Evolutionary conservation across 2,329 filamentous ascomycete species (phyloP).

Genomic region (Monilinia vaccinii-corymbosi): DNA sequence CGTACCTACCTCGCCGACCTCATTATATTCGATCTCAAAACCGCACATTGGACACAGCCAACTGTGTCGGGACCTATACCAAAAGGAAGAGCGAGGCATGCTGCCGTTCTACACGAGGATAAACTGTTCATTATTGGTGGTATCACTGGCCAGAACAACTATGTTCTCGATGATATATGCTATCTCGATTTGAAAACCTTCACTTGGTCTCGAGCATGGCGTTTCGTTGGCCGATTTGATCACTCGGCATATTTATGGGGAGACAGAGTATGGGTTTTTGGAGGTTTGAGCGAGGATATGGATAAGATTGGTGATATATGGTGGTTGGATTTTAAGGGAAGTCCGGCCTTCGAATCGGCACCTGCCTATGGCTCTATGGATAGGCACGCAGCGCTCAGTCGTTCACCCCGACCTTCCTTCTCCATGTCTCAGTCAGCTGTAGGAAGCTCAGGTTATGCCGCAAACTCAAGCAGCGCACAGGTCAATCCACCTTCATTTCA

Average conservation of each 20-base stretch:
- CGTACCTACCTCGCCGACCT: conserved; percentile 91
- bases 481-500: conserved; percentile 59
- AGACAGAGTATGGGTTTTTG: conserved; percentile 92
- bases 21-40: conserved; percentile 90
- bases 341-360: conserved; percentile 69
- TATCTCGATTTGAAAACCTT: conserved; percentile 95
- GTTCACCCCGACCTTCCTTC: conserved; percentile 44
- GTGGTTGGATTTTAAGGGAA: conserved; percentile 94
- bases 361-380: conserved; percentile 49
- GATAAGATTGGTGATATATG: conserved; percentile 92
- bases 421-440: conserved; percentile 42
- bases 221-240: conserved; percentile 89
- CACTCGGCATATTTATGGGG: conserved; percentile 91
- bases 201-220: conserved; percentile 95
- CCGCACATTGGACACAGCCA: conserved; percentile 91
- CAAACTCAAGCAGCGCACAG: conserved; percentile 58
- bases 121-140: conserved; percentile 93
- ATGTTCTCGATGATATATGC: conserved; percentile 90
- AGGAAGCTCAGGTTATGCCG: conserved; percentile 55
- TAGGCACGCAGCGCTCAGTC: conserved; percentile 26
- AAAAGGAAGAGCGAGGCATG: conserved; percentile 84
- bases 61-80: conserved; percentile 77
- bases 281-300: conserved; percentile 91
- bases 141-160: conserved; percentile 87
- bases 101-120: conserved; percentile 85